Evolutionary conservation across 495 filamentous ascomycete species (phyloP).

Genomic region (Penicilliopsis zonata): DNA sequence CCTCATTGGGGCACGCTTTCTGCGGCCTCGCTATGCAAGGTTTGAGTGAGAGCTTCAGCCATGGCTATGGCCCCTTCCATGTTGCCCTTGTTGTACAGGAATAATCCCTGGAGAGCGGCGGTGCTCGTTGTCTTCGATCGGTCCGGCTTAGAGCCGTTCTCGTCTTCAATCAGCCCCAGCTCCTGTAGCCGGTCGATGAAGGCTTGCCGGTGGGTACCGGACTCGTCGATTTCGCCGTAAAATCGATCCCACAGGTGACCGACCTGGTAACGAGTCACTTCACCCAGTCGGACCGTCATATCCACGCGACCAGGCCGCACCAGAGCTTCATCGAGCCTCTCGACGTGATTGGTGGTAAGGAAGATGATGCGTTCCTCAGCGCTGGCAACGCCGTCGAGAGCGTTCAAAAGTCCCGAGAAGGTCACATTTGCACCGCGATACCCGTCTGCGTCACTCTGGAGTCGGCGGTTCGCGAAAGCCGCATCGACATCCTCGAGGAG

Average conservation of each 20-base stretch:
- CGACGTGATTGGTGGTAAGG: slow-evolving; percentile 89
- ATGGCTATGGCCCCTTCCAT: slow-evolving; percentile 77
- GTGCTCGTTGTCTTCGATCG: slow-evolving; percentile 52
- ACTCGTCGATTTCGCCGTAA: slow-evolving; percentile 67
- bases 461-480: slow-evolving; percentile 69
- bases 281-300: slow-evolving; percentile 81
- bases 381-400: slow-evolving; percentile 88
- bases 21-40: slow-evolving; percentile 19
- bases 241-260: slow-evolving; percentile 87
- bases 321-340: slow-evolving; percentile 76
- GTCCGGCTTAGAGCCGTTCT: slow-evolving; percentile 27
- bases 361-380: slow-evolving; percentile 89
- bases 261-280: slow-evolving; percentile 77
- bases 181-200: slow-evolving; percentile 40
- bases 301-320: slow-evolving; percentile 88
- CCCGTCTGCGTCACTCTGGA: slow-evolving; percentile 64
- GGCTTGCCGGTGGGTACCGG: slow-evolving; percentile 33
- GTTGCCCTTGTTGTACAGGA: slow-evolving; percentile 85
- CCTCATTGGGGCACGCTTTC: slow-evolving; percentile 6
- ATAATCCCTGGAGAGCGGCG: slow-evolving; percentile 83
- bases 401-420: slow-evolving; percentile 88
- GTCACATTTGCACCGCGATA: slow-evolving; percentile 88
- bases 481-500: slow-evolving; percentile 93
- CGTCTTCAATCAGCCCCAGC: slow-evolving; percentile 40
- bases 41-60: slow-evolving; percentile 48